Evolutionary conservation across 2,329 filamentous ascomycete genomes (phyloP).

Genomic region (Talaromyces islandicus): DNA sequence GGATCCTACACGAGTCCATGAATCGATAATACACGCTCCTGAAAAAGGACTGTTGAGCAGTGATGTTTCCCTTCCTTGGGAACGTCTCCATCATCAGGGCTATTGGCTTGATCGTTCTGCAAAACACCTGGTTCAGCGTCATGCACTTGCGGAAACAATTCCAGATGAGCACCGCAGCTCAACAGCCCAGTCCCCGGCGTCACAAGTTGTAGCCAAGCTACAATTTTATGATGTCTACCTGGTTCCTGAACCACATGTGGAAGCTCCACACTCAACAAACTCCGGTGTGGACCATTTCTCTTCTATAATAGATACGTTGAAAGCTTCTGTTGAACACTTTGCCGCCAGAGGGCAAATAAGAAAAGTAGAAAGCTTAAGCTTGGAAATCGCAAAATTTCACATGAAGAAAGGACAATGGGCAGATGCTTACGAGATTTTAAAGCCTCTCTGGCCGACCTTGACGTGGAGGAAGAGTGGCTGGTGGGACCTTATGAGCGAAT

Average conservation of each 20-base stretch:
- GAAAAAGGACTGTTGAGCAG: constrained; percentile 46
- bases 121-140: constrained; percentile 46
- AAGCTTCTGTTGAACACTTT: constrained; percentile 47
- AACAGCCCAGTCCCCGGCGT: constrained; percentile 51
- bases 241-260: constrained; percentile 52
- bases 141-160: constrained; percentile 48
- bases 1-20: constrained; percentile 19
- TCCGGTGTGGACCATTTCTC: constrained; percentile 47
- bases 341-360: constrained; percentile 47
- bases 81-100: constrained; percentile 55
- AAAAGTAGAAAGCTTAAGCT: constrained; percentile 48
- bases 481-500: constrained; percentile 51
- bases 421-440: constrained; percentile 47
- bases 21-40: constrained; percentile 40
- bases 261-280: constrained; percentile 41
- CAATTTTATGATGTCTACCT: constrained; percentile 56
- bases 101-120: constrained; percentile 55
- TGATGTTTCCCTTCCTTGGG: constrained; percentile 52
- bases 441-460: constrained; percentile 50
- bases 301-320: constrained; percentile 45
- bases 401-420: constrained; percentile 45
- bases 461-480: constrained; percentile 57
- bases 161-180: constrained; percentile 54
- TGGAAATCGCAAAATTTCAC: constrained; percentile 52
- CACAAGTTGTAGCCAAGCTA: constrained; percentile 49